phyloP scores from a whole-genome alignment of 768 basidiomycete genomes.

The Termitomyces heimii region DNA sequence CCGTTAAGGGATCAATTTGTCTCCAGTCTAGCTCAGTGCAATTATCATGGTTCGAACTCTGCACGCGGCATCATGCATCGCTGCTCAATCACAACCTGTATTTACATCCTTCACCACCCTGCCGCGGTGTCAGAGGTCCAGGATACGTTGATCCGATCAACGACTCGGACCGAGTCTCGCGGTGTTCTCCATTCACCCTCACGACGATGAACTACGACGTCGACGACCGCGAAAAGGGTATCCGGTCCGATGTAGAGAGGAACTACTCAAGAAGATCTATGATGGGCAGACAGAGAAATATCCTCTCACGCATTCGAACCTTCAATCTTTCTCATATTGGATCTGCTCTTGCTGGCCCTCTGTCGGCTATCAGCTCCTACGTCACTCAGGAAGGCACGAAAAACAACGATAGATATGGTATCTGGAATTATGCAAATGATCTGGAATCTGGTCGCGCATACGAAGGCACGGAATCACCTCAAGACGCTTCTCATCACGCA shows the following conservation, averaged over 20 bases:
- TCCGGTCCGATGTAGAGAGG: constrained; percentile 3
- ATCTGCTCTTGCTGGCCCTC: constrained; percentile 16
- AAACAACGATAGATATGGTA: background rate
- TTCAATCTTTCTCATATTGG: constrained; percentile 18
- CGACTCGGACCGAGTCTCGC: background rate
- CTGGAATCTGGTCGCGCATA: constrained; percentile 8
- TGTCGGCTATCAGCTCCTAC: constrained; percentile 10
- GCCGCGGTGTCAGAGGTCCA: no score
- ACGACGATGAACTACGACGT: constrained; percentile 11
- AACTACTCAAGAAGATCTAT: background rate
- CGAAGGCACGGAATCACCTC: constrained; percentile 1
- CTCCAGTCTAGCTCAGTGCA: no score
- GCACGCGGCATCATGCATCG: background rate
- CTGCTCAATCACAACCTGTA: no score
- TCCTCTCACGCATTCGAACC: constrained; percentile 18
- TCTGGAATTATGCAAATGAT: constrained; percentile 10
- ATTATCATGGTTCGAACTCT: background rate
- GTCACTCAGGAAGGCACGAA: constrained; percentile 6
- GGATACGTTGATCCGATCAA: background rate
- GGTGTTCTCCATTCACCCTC: background rate
- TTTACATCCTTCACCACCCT: no score
- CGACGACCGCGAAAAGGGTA: constrained; percentile 9
- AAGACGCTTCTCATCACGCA: background rate
- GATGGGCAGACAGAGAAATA: constrained; percentile 1
- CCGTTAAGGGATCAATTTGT: no score